Conservation (phyloP, 129 eudicot genomes). For the Cynara cardunculus region DNA sequence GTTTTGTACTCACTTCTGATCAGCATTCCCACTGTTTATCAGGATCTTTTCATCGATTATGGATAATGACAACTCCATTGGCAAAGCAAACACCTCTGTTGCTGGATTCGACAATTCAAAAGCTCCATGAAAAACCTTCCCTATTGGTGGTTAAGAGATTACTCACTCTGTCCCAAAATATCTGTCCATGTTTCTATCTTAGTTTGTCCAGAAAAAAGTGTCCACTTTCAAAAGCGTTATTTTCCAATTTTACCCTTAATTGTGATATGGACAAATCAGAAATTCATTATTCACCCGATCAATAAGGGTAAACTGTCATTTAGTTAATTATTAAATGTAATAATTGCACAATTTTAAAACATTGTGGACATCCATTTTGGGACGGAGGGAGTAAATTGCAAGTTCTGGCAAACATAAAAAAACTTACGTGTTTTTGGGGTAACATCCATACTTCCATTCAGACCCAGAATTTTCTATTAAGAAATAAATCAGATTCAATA, state of each 20-base stretch:
- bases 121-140: slow-evolving; percentile 2
- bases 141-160: background rate
- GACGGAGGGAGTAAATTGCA: background rate
- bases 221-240: no score
- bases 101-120: slow-evolving; percentile 34
- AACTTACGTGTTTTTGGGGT: slow-evolving; percentile 44
- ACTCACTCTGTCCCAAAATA: background rate
- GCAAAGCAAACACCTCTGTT: slow-evolving; percentile 37
- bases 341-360: background rate
- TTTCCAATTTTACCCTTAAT: background rate
- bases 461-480: slow-evolving; percentile 69
- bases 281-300: background rate
- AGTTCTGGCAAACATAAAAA: background rate
- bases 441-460: slow-evolving; percentile 31
- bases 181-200: background rate
- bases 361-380: no score
- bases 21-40: slow-evolving; percentile 30
- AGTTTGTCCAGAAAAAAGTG: background rate
- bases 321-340: background rate
- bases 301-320: background rate
- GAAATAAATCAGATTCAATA: background rate
- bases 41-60: slow-evolving; percentile 52
- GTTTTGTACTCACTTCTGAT: slow-evolving; percentile 29
- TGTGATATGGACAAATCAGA: background rate
- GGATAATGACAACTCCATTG: slow-evolving; percentile 51